Conservation (phyloP, 2,329 filamentous ascomycete genomes). For the Sporothrix humicola region DNA sequence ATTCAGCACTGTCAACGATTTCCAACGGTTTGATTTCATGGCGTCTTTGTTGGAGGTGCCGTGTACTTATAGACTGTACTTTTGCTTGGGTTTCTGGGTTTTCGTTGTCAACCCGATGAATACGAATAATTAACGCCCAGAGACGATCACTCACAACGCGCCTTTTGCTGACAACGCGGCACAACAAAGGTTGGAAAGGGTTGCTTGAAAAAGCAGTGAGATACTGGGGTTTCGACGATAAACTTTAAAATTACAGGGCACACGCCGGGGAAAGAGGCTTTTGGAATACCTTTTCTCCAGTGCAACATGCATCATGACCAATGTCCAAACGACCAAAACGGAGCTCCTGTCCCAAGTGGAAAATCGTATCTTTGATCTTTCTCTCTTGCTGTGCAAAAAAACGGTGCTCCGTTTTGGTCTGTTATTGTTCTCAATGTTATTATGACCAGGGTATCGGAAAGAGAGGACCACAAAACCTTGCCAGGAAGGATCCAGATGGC, state of each 20-base stretch:
- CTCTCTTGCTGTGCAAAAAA: neutral
- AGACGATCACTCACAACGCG: neutral
- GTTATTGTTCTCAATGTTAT: neutral
- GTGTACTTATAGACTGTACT: too few relatives aligned
- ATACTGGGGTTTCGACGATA: neutral
- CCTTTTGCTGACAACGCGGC: neutral
- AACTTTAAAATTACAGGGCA: constrained; percentile 8
- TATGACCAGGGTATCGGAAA: constrained; percentile 1
- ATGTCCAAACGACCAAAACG: neutral
- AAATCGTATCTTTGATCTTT: neutral
- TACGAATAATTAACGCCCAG: neutral
- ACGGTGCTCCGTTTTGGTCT: constrained; percentile 8
- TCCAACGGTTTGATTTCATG: too few relatives aligned
- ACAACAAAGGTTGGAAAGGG: neutral
- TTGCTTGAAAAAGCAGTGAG: neutral
- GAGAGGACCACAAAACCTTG: neutral
- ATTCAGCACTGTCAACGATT: neutral
- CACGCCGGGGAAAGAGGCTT: neutral
- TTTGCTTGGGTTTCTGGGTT: too few relatives aligned
- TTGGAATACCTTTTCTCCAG: neutral
- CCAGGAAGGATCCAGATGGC: constrained; percentile 5
- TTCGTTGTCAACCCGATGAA: neutral
- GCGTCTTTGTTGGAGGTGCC: too few relatives aligned
- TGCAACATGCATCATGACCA: neutral
- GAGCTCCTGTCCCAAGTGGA: neutral